Evolutionary conservation across 495 filamentous ascomycete species (phyloP).

Genomic region (Tuber calosporum): DNA sequence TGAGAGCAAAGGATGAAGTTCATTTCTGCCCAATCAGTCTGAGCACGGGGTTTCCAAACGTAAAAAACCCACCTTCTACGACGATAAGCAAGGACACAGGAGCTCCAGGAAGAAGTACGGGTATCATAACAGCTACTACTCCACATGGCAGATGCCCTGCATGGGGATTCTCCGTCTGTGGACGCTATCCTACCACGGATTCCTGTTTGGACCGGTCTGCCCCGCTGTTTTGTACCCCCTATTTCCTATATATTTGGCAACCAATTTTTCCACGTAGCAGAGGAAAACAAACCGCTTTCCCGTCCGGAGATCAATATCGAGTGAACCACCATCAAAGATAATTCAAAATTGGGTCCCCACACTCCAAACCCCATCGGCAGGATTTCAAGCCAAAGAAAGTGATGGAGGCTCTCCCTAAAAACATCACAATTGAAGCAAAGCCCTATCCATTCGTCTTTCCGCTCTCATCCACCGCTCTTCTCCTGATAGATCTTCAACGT

Average conservation of each 20-base stretch:
- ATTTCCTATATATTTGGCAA: constrained; percentile 1
- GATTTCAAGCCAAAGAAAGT: not conserved
- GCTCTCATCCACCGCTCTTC: constrained; percentile 39
- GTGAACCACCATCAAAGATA: not conserved
- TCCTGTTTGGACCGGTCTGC: not conserved
- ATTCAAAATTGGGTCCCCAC: constrained; percentile 3
- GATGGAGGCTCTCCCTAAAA: constrained; percentile 8
- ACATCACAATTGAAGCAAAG: constrained; percentile 41
- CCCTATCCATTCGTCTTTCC: constrained; percentile 44
- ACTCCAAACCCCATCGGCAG: not conserved
- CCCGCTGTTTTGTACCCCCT: not conserved
- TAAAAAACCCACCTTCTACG: not conserved
- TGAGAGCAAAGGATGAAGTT: not conserved
- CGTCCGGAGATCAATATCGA: not conserved
- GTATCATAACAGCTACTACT: not conserved
- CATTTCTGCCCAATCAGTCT: not conserved
- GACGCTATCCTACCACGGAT: not conserved
- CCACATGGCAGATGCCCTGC: not conserved
- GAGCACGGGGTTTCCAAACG: not conserved
- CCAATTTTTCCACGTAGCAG: not conserved
- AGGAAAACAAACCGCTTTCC: not conserved
- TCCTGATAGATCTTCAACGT: constrained; percentile 45
- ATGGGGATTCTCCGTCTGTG: not conserved
- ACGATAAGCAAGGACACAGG: not conserved
- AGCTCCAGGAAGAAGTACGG: not conserved